Base-by-base conservation (phyloP, 1,284 basidiomycete species). In the Papiliotrema nemorosa region DNA sequence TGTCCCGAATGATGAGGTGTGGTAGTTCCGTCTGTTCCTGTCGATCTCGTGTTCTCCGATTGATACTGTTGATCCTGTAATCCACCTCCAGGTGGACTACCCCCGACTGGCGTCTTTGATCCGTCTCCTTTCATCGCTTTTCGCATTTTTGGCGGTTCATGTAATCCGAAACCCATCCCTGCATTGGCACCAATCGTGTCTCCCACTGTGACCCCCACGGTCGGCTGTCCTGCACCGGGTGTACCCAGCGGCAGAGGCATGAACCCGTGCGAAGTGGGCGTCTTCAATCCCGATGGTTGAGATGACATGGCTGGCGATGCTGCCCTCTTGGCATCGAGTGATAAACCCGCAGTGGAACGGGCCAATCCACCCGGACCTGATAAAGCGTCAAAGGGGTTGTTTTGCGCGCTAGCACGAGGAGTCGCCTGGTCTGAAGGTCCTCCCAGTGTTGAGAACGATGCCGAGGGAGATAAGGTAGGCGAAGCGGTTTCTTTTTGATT, bases 381-480 rank as follows among this genome's bases (percentile, higher is more conserved):
- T 43, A 57, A 47, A 44, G 53, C 46, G 58, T 89, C 87, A 65
- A 90, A 89, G 2, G 86, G 88, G 69, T 89, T 87, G 54, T 69
- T 72, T 53, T 79, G 77, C 47, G 77, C 72, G 50, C 65, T 77
- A 12, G 82, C 81, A 58, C 81, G 80, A 34, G 88, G 87, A 2
- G 88, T 90, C 41, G 85, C 80, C 73, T 87, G 85, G 60, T 84
- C 84, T 57, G 73, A 65, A 21, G 83, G 75, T 35, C 80, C 77
- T 25, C 63, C 66, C 18, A 69, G 58, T 2, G 57, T 24, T 5
- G 61, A 49, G 50, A 66, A 69, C 0, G 69, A 70, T n/a, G 65
- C 52, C 2, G 69, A 69, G 9, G 67, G 65, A 6, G 69, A 68
- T 33, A 68, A 49, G 13, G 59, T 55, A 3, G 64, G 61, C 26